These are phyloP conservation scores for Wallacemonas sp. DNA, from an alignment of 208 protist genomes.

Conservation along the genomic window DNA sequence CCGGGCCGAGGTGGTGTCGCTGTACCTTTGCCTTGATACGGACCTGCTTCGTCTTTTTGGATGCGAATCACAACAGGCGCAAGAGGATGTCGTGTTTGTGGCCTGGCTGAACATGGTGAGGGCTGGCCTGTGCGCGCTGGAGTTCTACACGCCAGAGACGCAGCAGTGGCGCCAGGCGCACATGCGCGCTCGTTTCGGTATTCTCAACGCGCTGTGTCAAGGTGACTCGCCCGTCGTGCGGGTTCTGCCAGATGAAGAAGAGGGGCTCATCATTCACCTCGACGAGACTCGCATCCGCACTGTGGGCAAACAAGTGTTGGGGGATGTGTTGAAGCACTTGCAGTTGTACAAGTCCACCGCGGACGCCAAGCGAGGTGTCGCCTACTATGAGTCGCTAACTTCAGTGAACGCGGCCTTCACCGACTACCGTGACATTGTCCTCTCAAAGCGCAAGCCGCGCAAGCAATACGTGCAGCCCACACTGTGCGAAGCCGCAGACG, in stretches of 20 bases:
- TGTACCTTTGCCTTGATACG: slow-evolving; percentile 76
- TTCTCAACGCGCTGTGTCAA: slow-evolving; percentile 74
- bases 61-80: slow-evolving; percentile 29
- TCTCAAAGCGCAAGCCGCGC: slow-evolving; percentile 82
- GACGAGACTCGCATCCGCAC: slow-evolving; percentile 78
- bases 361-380: slow-evolving; percentile 41
- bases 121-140: slow-evolving; percentile 82
- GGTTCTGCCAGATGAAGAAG: slow-evolving; percentile 41
- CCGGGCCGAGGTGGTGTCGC: slow-evolving; percentile 83
- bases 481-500: slow-evolving; percentile 33
- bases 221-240: slow-evolving; percentile 51
- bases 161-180: slow-evolving; percentile 90
- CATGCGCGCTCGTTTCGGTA: slow-evolving; percentile 90
- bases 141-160: slow-evolving; percentile 90
- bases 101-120: slow-evolving; percentile 94
- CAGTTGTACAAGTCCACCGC: slow-evolving; percentile 84
- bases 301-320: slow-evolving; percentile 71
- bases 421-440: slow-evolving; percentile 66
- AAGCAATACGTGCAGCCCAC: slow-evolving; percentile 87
- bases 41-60: slow-evolving; percentile 71
- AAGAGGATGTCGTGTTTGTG: slow-evolving; percentile 57
- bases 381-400: slow-evolving; percentile 70
- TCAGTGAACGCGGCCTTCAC: slow-evolving; percentile 57
- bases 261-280: slow-evolving; percentile 64
- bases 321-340: slow-evolving; percentile 64